Evolutionary conservation across 2,329 filamentous ascomycete genomes (phyloP), one percentile per base, ranked within the genome.

Genomic region (Stemphylium beticola): DNA sequence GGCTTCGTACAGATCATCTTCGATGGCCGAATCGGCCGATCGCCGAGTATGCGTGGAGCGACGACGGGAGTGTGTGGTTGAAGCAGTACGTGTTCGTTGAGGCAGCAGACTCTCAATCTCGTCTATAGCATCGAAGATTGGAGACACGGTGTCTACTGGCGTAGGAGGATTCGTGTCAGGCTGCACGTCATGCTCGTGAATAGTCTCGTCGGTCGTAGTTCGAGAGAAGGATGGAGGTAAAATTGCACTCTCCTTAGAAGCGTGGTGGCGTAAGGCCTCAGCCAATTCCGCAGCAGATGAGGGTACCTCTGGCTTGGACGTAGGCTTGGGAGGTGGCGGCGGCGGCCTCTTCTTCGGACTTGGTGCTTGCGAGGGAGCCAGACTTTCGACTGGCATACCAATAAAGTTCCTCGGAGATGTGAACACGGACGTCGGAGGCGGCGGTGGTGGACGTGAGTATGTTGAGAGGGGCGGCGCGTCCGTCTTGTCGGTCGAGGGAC

Each of bases 61-160:
- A 24, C 71, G 70, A 7, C 63, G 69, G 6, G 64, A 63, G 7
- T 69, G 58, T 0, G 68, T 63, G 6, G 62, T 60, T 11, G 59
- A 57, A 11, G 61, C 33, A 22, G 53, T 60, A 15, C 67, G 67
- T 41, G 49, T 64, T 12, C 65, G 65, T 40, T 72, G 68, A 15
- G 63, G 59, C 34, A 64, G 57, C n/a, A 74, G 46, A 4, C 65
- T 65, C 33, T 74, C 71, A 29, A 74, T 74, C 29, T 75, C 73
- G 47, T 74, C 72, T 15, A 69, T 49, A 3, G 69, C 71, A 33
- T 72, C 69, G 39, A 71, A 74, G 11, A 75, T 61, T 8, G 72
- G 72, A 18, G 73, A 73, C 2, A 68, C 61, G 29, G 66, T 65
- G 15, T 60, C 68, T 20, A 59, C 49, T 7, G 67, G 69, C 7